A percentile compares a stretch with the other conserved stretches of the same genome.
Evolutionary conservation across 306 rosid genomes (phyloP).

Genomic region (Vigna radiata): DNA sequence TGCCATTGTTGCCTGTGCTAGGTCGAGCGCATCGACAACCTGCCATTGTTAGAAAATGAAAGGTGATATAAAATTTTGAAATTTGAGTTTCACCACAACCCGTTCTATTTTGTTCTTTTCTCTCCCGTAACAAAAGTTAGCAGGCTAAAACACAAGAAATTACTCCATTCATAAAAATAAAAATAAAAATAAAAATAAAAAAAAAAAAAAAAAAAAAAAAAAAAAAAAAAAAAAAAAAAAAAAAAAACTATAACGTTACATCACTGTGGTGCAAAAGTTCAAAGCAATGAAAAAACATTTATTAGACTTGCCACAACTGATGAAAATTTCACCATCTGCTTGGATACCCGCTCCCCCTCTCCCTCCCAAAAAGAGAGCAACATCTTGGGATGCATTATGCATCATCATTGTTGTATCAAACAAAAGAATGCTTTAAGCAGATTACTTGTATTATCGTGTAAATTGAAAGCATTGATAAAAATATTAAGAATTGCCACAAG

Average conservation of each 20-base stretch:
- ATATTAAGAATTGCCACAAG: conserved; percentile 26
- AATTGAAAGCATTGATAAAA: conserved; percentile 6
- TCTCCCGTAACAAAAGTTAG: neutral
- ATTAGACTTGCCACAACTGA: conserved; percentile 24
- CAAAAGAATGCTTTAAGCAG: conserved; percentile 14
- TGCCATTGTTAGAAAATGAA: conserved; percentile 39
- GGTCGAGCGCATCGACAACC: conserved; percentile 93
- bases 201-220: too few relatives aligned
- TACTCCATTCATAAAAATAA: neutral
- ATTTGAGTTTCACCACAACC: neutral
- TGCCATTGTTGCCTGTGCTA: conserved; percentile 87
- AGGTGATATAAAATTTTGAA: neutral
- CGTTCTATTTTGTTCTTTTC: neutral
- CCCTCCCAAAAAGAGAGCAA: neutral
- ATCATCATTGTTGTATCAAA: conserved; percentile 10
- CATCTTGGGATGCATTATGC: conserved; percentile 1
- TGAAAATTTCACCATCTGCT: conserved; percentile 12
- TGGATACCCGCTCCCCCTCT: too few relatives aligned
- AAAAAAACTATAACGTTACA: too few relatives aligned
- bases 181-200: too few relatives aligned
- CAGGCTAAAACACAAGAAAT: neutral
- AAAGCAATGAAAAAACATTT: conserved; percentile 29
- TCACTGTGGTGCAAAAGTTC: neutral
- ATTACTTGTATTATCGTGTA: neutral
- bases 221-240: too few relatives aligned